A percentile compares a stretch with the other conserved stretches of the same genome.
phyloP scores from a whole-genome alignment of 805 yeast genomes.

The Suhomyces tanzawaensis region DNA sequence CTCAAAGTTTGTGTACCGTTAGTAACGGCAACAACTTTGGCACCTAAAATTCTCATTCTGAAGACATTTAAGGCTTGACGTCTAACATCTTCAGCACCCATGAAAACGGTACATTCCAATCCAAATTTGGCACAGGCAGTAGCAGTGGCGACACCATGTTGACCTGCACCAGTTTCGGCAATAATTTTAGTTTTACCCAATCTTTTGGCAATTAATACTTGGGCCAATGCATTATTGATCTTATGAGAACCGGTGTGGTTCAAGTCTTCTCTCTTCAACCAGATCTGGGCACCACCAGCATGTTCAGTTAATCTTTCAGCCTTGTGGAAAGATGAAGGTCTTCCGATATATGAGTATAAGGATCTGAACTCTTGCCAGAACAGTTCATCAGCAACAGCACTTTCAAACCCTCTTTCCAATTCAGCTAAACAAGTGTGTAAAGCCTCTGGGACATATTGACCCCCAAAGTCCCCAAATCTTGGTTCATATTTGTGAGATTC shows the following conservation, averaged over 20 bases:
- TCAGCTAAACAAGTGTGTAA: slow-evolving; percentile 87
- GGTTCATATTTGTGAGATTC: slow-evolving; percentile 70
- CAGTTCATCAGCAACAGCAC: slow-evolving; percentile 80
- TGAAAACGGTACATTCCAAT: slow-evolving; percentile 85
- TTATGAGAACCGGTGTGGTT: slow-evolving; percentile 89
- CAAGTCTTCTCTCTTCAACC: slow-evolving; percentile 97
- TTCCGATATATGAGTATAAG: slow-evolving; percentile 88
- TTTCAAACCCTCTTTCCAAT: slow-evolving; percentile 83
- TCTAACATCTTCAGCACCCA: slow-evolving; percentile 99
- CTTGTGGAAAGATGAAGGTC: slow-evolving; percentile 89
- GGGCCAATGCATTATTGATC: slow-evolving; percentile 81
- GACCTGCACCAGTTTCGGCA: slow-evolving; percentile 94
- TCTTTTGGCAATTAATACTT: slow-evolving; percentile 74
- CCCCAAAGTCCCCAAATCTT: slow-evolving; percentile 93
- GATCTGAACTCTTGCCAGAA: slow-evolving; percentile 93
- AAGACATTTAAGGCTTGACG: slow-evolving; percentile 98
- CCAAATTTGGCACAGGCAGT: slow-evolving; percentile 94
- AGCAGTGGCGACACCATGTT: slow-evolving; percentile 91
- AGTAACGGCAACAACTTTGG: slow-evolving; percentile 88
- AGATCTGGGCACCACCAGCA: slow-evolving; percentile 89
- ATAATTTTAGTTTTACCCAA: slow-evolving; percentile 73
- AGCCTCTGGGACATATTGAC: slow-evolving; percentile 98
- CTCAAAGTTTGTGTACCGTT: slow-evolving; percentile 95
- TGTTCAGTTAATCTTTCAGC: slow-evolving; percentile 88
- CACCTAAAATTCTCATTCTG: slow-evolving; percentile 96